These are phyloP conservation scores for Aspergillus saccharolyticus DNA, from an alignment of 495 filamentous ascomycete genomes.

Conservation along the genomic window DNA sequence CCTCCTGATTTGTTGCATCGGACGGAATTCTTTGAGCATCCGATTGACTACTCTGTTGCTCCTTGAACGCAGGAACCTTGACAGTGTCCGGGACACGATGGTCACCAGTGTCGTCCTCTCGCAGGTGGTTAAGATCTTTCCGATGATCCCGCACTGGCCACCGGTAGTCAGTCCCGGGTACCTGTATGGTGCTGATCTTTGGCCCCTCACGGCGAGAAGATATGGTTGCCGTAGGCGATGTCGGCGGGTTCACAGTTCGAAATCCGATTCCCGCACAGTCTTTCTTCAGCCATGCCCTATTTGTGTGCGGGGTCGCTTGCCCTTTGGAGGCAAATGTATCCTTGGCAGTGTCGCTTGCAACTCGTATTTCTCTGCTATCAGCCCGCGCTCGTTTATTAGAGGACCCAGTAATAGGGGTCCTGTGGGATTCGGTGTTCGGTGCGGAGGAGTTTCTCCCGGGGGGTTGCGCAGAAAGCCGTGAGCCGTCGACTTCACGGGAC, in stretches of 20 bases:
- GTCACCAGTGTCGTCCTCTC: neutral
- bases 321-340: neutral
- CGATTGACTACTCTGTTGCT: neutral
- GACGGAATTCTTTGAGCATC: neutral
- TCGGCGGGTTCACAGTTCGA: constrained; percentile 35
- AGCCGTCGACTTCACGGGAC: neutral
- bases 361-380: neutral
- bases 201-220: constrained; percentile 18
- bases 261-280: constrained; percentile 31
- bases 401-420: neutral
- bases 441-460: neutral
- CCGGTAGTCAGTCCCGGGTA: constrained; percentile 4
- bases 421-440: neutral
- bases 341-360: neutral
- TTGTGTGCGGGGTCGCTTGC: constrained; percentile 4
- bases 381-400: neutral
- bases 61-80: neutral
- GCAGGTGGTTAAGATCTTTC: neutral
- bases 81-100: neutral
- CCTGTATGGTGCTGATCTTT: constrained; percentile 6
- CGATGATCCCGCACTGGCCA: neutral
- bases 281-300: constrained; percentile 36
- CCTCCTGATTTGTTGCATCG: constrained; percentile 8
- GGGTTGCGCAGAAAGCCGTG: constrained; percentile 2
- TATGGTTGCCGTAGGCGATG: constrained; percentile 32